Base-by-base conservation (phyloP, 139 green algal species). In the Coccomyxa sp. region DNA sequence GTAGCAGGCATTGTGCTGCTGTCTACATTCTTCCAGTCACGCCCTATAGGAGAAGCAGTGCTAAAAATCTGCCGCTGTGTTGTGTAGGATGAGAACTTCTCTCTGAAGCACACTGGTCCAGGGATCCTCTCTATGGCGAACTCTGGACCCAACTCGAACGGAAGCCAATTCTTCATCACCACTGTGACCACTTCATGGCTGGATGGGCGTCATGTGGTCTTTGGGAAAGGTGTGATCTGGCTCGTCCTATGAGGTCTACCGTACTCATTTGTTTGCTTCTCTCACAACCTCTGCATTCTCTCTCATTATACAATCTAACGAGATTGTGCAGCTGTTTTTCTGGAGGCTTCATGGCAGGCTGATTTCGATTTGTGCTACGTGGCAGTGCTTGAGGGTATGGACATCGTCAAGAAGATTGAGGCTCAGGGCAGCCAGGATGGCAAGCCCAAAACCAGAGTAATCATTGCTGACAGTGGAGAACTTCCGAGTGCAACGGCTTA, bases 331-430 rank as follows among this genome's bases (percentile, higher is more conserved):
- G n/a, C n/a, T n/a, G n/a, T n/a, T n/a, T n/a, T n/a, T n/a, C n/a
- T n/a, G n/a, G n/a, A n/a, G n/a, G n/a, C n/a, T n/a, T n/a, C n/a
- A n/a, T n/a, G n/a, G 28, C 1, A 31, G 71, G 11, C 23, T 78
- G 14, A 78, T 13, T 78, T 16, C 18, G n/a, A 66, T 71, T 18
- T n/a, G 68, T 68, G 28, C 28, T 77, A 12, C 0, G 38, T 15
- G 79, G 63, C 85, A 92, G 95, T 98, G 0, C 77, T 98, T 17
- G 92, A 98, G 79, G 96, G 96, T 83, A 98, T 98, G 96, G 95
- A 98, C 81, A 86, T 99, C 12, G 95, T 99, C 76, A 90, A 93
- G 77, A 94, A 96, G 88, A 88, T 99, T 51, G 97, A 99, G 90
- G 90, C 82, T 0, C 27, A 93, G 11, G 97, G 97, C 79, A 90